A percentile compares a stretch with the other conserved stretches of the same genome.
phyloP scores from a whole-genome alignment of 2,329 filamentous ascomycete species.

The Sarocladiaceae sp. region DNA sequence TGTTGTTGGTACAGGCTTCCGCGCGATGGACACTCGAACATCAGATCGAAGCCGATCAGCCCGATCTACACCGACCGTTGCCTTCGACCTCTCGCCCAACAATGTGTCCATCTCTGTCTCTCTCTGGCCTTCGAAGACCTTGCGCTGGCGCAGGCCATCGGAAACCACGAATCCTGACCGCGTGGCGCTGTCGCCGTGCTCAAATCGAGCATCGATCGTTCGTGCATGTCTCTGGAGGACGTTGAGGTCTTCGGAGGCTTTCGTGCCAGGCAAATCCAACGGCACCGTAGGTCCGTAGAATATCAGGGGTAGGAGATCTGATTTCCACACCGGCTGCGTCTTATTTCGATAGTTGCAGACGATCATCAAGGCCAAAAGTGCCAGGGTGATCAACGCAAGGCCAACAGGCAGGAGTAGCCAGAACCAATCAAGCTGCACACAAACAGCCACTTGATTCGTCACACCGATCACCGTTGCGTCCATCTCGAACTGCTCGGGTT shows the following conservation, averaged over 20 bases:
- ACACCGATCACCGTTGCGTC: too few species aligned
- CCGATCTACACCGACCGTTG: neutral
- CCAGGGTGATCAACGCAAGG: too few species aligned
- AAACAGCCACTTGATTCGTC: too few species aligned
- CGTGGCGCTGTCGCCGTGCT: neutral
- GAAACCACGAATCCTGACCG: neutral
- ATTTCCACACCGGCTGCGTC: neutral
- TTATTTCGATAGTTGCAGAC: neutral
- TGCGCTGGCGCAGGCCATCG: neutral
- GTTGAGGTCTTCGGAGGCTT: neutral
- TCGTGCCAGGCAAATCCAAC: neutral
- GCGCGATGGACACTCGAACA: neutral
- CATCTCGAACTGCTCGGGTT: too few species aligned
- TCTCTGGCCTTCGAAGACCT: neutral
- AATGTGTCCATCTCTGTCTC: neutral
- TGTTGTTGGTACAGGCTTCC: neutral
- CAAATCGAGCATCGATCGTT: neutral
- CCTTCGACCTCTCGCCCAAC: neutral
- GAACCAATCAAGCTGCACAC: too few species aligned
- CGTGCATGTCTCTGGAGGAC: neutral
- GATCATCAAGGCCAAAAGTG: too few species aligned
- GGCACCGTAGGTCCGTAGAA: neutral
- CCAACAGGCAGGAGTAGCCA: too few species aligned
- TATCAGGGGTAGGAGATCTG: neutral
- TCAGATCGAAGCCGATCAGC: neutral